Evolutionary conservation across 306 rosid genomes (phyloP).

Genomic region (Cicer yamashitae): DNA sequence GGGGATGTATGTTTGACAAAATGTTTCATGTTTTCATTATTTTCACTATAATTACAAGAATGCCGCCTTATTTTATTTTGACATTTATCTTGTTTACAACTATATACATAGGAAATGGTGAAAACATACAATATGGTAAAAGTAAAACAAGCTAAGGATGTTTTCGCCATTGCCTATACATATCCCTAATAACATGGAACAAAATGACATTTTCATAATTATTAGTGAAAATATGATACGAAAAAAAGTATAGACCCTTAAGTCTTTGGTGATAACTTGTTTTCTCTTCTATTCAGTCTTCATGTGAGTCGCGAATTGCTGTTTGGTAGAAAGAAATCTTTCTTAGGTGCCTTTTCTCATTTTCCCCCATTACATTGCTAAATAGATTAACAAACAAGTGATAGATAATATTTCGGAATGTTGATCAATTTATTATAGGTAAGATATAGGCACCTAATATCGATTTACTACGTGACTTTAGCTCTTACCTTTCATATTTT

Average conservation of each 20-base stretch:
- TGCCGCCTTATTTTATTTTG: too few species aligned
- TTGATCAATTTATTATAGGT: slow-evolving; percentile 30
- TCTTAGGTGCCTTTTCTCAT: slow-evolving; percentile 4
- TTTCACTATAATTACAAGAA: background rate
- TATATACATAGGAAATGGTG: background rate
- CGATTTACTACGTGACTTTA: slow-evolving; percentile 18
- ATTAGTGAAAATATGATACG: background rate
- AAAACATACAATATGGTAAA: background rate
- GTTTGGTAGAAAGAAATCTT: background rate
- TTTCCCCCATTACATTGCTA: slow-evolving; percentile 2
- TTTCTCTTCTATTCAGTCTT: slow-evolving; percentile 9
- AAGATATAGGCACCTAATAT: slow-evolving; percentile 29
- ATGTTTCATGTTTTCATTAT: background rate
- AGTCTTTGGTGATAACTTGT: background rate
- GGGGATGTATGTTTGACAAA: background rate
- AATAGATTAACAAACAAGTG: slow-evolving; percentile 1
- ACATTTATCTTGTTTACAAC: background rate
- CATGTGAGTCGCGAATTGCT: slow-evolving; percentile 9
- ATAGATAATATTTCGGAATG: slow-evolving; percentile 18
- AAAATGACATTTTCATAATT: background rate
- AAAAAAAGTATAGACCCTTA: background rate
- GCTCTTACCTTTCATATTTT: slow-evolving; percentile 18
- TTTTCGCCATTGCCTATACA: background rate
- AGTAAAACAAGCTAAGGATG: background rate
- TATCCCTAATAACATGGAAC: background rate